A percentile compares a stretch with the other conserved stretches of the same genome.
Conservation (phyloP, 305 asterid species). For the Withania somnifera region DNA sequence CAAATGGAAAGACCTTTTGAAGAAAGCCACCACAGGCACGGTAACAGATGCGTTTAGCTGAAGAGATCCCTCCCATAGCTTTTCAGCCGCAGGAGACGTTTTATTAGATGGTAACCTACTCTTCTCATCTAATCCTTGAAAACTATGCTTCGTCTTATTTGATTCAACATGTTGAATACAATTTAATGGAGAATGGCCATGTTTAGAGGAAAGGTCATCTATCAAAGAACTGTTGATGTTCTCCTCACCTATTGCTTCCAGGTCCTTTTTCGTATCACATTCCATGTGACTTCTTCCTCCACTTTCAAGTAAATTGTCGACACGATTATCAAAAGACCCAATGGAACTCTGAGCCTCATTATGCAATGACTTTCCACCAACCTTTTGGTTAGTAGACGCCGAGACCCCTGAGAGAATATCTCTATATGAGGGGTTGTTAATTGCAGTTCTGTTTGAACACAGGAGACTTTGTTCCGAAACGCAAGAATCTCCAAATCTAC, state of each 20-base stretch:
- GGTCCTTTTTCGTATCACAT: background rate
- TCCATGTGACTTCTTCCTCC: background rate
- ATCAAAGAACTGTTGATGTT: background rate
- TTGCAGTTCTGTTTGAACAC: background rate
- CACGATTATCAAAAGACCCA: background rate
- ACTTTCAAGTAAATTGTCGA: background rate
- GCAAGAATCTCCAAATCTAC: background rate
- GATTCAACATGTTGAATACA: background rate
- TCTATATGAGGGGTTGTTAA: background rate
- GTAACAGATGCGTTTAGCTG: slow-evolving; percentile 12
- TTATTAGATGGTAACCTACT: background rate
- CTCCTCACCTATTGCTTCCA: slow-evolving; percentile 1
- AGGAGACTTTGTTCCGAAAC: background rate
- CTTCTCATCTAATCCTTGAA: slow-evolving; percentile 3
- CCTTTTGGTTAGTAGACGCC: background rate
- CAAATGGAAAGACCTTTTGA: slow-evolving; percentile 14
- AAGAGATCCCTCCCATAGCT: slow-evolving; percentile 26
- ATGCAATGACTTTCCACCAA: background rate
- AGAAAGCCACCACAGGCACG: slow-evolving; percentile 22
- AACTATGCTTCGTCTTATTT: background rate
- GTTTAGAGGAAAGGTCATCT: background rate
- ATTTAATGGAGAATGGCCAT: background rate
- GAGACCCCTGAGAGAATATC: background rate
- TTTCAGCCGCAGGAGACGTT: slow-evolving; percentile 8
- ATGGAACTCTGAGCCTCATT: background rate